These are phyloP conservation scores for Colletotrichum gloeosporioides DNA, from an alignment of 2,329 filamentous ascomycete genomes.

Conservation along the genomic window DNA sequence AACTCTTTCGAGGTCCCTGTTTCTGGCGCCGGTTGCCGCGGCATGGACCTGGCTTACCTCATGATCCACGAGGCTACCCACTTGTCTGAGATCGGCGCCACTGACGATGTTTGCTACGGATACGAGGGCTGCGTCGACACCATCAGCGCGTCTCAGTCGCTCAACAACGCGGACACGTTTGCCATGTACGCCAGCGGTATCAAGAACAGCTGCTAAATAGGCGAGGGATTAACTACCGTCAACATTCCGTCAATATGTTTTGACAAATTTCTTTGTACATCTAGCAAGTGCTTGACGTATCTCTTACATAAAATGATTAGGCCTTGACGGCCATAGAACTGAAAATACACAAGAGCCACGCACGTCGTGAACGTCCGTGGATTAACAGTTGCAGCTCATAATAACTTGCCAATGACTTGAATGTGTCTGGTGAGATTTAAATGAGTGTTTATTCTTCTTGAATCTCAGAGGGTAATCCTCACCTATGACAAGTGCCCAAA, in stretches of 20 bases:
- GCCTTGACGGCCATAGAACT: background rate
- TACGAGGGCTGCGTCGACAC: conserved; percentile 26
- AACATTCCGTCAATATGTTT: background rate
- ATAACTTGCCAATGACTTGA: too few species aligned
- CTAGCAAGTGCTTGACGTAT: background rate
- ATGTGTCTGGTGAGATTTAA: too few species aligned
- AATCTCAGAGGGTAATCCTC: too few species aligned
- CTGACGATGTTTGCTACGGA: conserved; percentile 31
- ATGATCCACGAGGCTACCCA: conserved; percentile 72
- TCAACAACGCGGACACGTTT: conserved; percentile 22
- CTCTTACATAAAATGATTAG: background rate
- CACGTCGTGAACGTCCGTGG: too few species aligned
- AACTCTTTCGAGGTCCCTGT: conserved; percentile 61
- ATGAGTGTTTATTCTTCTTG: too few species aligned
- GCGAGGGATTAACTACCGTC: background rate
- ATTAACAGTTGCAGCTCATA: too few species aligned
- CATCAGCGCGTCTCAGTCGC: conserved; percentile 8
- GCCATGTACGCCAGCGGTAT: conserved; percentile 20
- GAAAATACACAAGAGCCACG: too few species aligned
- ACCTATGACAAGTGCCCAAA: too few species aligned
- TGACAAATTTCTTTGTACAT: background rate
- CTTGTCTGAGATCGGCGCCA: conserved; percentile 60
- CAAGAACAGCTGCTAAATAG: background rate
- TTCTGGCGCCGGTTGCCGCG: conserved; percentile 58
- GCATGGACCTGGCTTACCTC: conserved; percentile 59